Evolutionary conservation across 2,329 filamentous ascomycete genomes (phyloP).

Genomic region (Fusarium sp.): DNA sequence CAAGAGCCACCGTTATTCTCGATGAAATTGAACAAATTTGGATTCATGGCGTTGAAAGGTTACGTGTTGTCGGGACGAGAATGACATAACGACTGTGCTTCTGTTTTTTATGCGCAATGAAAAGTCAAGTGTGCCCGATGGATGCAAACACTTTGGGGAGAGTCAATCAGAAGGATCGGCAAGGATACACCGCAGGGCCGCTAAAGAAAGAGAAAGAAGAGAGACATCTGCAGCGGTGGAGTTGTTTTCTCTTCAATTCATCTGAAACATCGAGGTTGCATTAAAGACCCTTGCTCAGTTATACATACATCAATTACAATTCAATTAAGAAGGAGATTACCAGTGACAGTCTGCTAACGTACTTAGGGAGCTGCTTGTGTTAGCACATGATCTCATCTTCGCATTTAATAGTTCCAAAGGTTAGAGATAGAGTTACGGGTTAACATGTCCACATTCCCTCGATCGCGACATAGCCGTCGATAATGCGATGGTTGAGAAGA

Average conservation of each 20-base stretch:
- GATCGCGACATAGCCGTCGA: background rate
- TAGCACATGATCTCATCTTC: background rate
- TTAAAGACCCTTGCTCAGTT: slow-evolving; percentile 17
- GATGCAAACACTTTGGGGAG: slow-evolving; percentile 14
- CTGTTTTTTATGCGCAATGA: slow-evolving; percentile 8
- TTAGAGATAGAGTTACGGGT: background rate
- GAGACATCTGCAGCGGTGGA: slow-evolving; percentile 11
- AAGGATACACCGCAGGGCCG: slow-evolving; percentile 21
- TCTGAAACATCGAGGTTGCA: slow-evolving; percentile 30
- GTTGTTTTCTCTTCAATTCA: slow-evolving; percentile 19
- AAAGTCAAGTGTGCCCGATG: background rate
- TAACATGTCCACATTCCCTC: background rate
- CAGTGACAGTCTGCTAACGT: background rate
- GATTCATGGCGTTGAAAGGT: background rate
- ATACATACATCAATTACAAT: background rate
- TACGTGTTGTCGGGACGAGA: slow-evolving; percentile 4
- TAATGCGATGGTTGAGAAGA: background rate
- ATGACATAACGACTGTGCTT: background rate
- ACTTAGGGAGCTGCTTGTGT: background rate
- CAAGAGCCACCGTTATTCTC: background rate
- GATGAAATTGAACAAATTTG: background rate
- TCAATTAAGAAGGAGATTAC: slow-evolving; percentile 6
- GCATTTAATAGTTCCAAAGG: background rate
- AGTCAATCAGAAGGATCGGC: slow-evolving; percentile 9
- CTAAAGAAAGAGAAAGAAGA: slow-evolving; percentile 6